phyloP scores from a whole-genome alignment of 371 early-diverging fungal species.

The Batkoa obscura region DNA sequence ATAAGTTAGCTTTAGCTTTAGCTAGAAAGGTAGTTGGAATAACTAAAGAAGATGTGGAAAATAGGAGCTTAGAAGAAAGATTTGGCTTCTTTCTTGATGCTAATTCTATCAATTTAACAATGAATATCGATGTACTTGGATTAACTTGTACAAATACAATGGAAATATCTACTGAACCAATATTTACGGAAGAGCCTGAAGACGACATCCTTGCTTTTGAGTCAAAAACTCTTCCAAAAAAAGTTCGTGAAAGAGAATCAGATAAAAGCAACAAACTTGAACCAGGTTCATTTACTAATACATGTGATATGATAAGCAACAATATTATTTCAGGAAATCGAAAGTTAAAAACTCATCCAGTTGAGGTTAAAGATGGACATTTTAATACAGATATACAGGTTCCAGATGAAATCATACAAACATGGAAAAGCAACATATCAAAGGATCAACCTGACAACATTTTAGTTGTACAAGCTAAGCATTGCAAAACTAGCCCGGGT shows the following conservation, averaged over 20 bases:
- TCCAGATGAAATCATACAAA: not conserved
- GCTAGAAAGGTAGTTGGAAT: slow-evolving; percentile 18
- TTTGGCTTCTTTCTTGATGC: slow-evolving; percentile 18
- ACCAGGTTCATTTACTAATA: not conserved
- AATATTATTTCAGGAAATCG: not conserved
- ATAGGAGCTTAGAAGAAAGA: slow-evolving; percentile 16
- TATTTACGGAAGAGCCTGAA: slow-evolving; percentile 6
- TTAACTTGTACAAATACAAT: slow-evolving; percentile 7
- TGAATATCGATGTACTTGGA: slow-evolving; percentile 8
- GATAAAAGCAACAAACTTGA: not conserved
- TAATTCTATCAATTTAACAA: slow-evolving; percentile 9
- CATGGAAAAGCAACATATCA: not conserved
- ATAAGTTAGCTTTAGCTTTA: slow-evolving; percentile 7
- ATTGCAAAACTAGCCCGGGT: slow-evolving; percentile 7
- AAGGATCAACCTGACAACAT: not conserved
- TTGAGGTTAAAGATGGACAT: not conserved
- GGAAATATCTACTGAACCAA: slow-evolving; percentile 6
- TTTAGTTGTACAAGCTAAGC: slow-evolving; percentile 4
- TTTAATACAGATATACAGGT: slow-evolving; percentile 1
- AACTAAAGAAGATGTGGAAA: slow-evolving; percentile 13
- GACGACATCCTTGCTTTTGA: not conserved
- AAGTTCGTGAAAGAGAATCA: not conserved
- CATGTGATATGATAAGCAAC: too few relatives aligned
- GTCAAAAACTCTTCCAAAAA: not conserved
- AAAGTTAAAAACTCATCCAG: not conserved